Percentiles rank a stretch among this genome's conserved stretches.
Conservation (phyloP, 1,284 basidiomycete species). For the Cutaneotrichosporon mucoides region DNA sequence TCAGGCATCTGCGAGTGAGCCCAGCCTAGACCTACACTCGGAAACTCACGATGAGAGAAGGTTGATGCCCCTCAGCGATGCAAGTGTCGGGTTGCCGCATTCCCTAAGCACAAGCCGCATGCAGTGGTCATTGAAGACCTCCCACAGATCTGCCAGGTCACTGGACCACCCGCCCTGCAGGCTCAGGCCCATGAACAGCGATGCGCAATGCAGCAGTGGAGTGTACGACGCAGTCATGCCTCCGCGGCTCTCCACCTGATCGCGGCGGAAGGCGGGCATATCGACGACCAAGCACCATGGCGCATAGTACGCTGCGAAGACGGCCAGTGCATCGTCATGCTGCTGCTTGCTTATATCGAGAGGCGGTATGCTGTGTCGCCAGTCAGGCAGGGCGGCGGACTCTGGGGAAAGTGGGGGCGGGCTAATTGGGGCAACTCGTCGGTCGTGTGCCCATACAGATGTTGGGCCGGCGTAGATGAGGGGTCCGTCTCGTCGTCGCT, state of each 20-base stretch:
- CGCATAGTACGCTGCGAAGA: slow-evolving; percentile 20
- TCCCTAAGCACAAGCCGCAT: slow-evolving; percentile 15
- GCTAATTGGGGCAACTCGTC: too few relatives aligned
- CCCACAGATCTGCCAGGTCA: neutral
- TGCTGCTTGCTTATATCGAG: slow-evolving; percentile 3
- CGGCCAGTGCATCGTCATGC: slow-evolving; percentile 17
- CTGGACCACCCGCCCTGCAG: neutral
- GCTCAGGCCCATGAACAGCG: slow-evolving; percentile 20
- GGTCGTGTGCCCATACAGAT: slow-evolving; percentile 22
- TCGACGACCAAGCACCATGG: slow-evolving; percentile 23
- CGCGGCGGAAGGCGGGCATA: slow-evolving; percentile 11
- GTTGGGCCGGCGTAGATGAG: slow-evolving; percentile 26
- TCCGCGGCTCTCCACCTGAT: neutral
- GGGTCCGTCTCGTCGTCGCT: slow-evolving; percentile 9
- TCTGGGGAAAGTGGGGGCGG: neutral
- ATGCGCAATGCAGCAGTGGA: slow-evolving; percentile 23
- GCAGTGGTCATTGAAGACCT: slow-evolving; percentile 13
- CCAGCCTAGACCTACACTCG: too few relatives aligned
- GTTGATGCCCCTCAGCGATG: slow-evolving; percentile 19
- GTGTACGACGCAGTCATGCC: slow-evolving; percentile 12
- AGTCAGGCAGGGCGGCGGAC: slow-evolving; percentile 1
- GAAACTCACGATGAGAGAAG: slow-evolving; percentile 13
- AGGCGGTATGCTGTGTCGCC: slow-evolving; percentile 11
- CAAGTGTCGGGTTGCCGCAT: slow-evolving; percentile 16
- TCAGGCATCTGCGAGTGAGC: neutral